Conservation (phyloP, 495 filamentous ascomycete species). For the Astrocystis sublimbata region DNA sequence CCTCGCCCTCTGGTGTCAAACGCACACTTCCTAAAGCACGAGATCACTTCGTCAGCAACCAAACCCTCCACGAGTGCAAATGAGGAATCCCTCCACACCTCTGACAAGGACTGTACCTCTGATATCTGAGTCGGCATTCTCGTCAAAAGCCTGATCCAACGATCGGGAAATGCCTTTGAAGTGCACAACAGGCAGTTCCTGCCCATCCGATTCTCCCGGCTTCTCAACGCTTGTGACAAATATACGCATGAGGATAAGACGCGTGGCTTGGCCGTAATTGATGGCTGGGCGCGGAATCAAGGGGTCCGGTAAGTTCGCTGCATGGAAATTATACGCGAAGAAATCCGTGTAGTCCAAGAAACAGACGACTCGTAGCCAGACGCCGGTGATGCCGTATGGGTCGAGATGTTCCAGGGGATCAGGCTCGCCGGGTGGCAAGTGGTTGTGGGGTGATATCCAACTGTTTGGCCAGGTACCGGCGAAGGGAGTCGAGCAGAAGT, state of each 20-base stretch:
- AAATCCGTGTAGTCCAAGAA: conserved; percentile 61
- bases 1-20: conserved; percentile 62
- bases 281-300: conserved; percentile 51
- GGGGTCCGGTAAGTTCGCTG: conserved; percentile 26
- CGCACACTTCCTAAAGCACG: conserved; percentile 49
- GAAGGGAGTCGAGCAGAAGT: conserved; percentile 55
- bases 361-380: conserved; percentile 54
- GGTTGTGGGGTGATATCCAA: conserved; percentile 32
- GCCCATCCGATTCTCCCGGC: conserved; percentile 51
- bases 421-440: conserved; percentile 28
- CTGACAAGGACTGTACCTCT: conserved; percentile 42
- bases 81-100: conserved; percentile 31
- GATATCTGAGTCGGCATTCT: conserved; percentile 59
- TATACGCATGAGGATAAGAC: conserved; percentile 65
- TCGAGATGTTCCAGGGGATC: conserved; percentile 49
- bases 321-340: conserved; percentile 60
- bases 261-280: conserved; percentile 57
- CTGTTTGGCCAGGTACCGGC: conserved; percentile 52
- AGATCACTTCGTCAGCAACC: conserved; percentile 21
- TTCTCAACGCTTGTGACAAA: conserved; percentile 52
- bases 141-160: conserved; percentile 58
- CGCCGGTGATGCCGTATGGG: conserved; percentile 61
- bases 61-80: not conserved
- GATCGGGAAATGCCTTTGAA: conserved; percentile 58
- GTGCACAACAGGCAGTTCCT: conserved; percentile 56